Evolutionary conservation across 192 early-diverging fungal genomes (phyloP).

Genomic region (Paraglomus occultum): DNA sequence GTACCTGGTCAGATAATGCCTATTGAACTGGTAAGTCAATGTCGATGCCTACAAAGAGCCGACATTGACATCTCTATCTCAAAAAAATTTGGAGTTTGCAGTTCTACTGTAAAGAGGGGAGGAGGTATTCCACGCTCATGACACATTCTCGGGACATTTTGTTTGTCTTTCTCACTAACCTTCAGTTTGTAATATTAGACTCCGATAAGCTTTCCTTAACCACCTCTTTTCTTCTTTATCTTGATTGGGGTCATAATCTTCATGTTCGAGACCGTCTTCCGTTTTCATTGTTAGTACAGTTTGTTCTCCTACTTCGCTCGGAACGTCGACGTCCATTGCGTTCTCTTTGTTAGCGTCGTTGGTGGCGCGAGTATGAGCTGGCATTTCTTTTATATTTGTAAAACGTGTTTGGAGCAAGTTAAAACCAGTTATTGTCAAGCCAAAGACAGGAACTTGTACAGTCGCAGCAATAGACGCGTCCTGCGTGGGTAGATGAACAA

Average conservation of each 20-base stretch:
- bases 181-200: constrained; percentile 38
- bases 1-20: background rate
- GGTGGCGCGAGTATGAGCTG: too few species aligned
- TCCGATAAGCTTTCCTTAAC: constrained; percentile 39
- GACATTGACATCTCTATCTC: background rate
- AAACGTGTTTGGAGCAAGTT: too few species aligned
- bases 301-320: too few species aligned
- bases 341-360: constrained; percentile 25
- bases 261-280: background rate
- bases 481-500: too few species aligned
- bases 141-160: background rate
- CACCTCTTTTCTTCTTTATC: constrained; percentile 36
- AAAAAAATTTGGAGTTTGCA: background rate
- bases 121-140: background rate
- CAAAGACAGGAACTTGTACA: too few species aligned
- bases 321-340: background rate
- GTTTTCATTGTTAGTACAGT: background rate
- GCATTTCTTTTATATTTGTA: too few species aligned
- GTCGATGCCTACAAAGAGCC: background rate
- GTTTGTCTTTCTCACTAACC: constrained; percentile 22
- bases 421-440: too few species aligned
- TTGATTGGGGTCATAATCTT: constrained; percentile 27
- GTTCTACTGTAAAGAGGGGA: background rate
- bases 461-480: too few species aligned
- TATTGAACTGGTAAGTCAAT: background rate